phyloP scores from a whole-genome alignment of 1,139 yeast genomes.

The Trichomonascaceae sp. region DNA sequence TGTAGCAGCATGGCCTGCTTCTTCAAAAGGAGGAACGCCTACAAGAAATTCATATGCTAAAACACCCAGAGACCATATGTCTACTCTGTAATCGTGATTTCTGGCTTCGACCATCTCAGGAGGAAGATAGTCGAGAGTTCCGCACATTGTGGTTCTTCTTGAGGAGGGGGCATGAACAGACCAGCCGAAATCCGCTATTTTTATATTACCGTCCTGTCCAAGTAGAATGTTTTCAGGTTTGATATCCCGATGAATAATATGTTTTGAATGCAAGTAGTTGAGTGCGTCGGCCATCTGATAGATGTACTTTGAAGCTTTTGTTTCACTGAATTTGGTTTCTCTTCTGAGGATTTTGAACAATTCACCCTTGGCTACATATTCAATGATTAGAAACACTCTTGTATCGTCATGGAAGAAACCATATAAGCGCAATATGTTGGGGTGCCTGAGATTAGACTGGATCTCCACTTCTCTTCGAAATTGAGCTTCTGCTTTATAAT shows the following conservation, averaged over 20 bases:
- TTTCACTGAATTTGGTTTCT: slow-evolving; percentile 62
- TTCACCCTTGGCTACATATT: slow-evolving; percentile 84
- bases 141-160: slow-evolving; percentile 79
- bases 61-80: slow-evolving; percentile 90
- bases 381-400: slow-evolving; percentile 77
- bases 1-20: slow-evolving; percentile 64
- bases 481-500: slow-evolving; percentile 77
- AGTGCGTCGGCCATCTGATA: slow-evolving; percentile 80
- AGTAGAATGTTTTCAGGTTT: slow-evolving; percentile 85
- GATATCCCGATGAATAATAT: slow-evolving; percentile 84
- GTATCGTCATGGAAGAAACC: slow-evolving; percentile 80
- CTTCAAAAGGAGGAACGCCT: slow-evolving; percentile 89
- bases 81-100: slow-evolving; percentile 74
- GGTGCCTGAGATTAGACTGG: slow-evolving; percentile 68
- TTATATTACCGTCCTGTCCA: slow-evolving; percentile 59
- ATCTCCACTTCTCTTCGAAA: slow-evolving; percentile 88
- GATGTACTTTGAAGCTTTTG: slow-evolving; percentile 65
- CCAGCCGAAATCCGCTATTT: slow-evolving; percentile 95
- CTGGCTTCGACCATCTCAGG: slow-evolving; percentile 91
- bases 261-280: slow-evolving; percentile 64
- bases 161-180: slow-evolving; percentile 60
- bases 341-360: slow-evolving; percentile 65
- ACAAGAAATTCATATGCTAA: slow-evolving; percentile 79
- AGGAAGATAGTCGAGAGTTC: slow-evolving; percentile 88
- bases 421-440: slow-evolving; percentile 70